These are phyloP conservation scores for Eimeria falciformis DNA, from an alignment of 169 alveolate genomes.

Conservation along the genomic window DNA sequence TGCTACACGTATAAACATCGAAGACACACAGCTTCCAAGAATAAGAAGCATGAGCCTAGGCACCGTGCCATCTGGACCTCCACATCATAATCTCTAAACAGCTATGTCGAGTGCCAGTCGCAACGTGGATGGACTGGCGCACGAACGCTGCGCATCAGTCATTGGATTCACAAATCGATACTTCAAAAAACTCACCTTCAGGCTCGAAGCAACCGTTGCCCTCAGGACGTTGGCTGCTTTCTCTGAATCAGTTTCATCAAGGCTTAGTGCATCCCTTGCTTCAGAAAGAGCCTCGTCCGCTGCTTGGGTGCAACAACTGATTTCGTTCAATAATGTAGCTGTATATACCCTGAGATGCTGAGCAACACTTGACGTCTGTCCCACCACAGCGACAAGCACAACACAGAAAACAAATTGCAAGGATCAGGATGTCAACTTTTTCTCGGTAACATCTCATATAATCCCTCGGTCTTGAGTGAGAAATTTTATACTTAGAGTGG, in stretches of 20 bases:
- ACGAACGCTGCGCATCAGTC: too few species aligned
- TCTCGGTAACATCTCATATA: background rate
- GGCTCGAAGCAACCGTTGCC: slow-evolving; percentile 29
- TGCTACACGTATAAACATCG: too few species aligned
- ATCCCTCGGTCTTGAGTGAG: background rate
- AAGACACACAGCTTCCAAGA: too few species aligned
- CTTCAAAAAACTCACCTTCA: slow-evolving; percentile 16
- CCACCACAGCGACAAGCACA: background rate
- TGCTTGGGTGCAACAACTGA: slow-evolving; percentile 23
- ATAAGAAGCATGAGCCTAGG: too few species aligned
- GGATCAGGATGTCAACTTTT: background rate
- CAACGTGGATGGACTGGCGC: too few species aligned
- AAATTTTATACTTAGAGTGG: background rate
- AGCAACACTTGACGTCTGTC: slow-evolving; percentile 29
- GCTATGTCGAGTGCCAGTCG: too few species aligned
- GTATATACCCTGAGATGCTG: slow-evolving; percentile 20
- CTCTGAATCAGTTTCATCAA: background rate
- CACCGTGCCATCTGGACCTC: too few species aligned
- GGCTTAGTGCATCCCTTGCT: slow-evolving; percentile 30
- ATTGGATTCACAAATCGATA: too few species aligned
- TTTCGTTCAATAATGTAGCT: slow-evolving; percentile 37
- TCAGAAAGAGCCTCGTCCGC: slow-evolving; percentile 29
- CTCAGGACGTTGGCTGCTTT: slow-evolving; percentile 40
- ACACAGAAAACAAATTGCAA: background rate
- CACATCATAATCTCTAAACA: too few species aligned